Conservation (phyloP, 805 yeast species). For the Kodamaea fukazawae region DNA sequence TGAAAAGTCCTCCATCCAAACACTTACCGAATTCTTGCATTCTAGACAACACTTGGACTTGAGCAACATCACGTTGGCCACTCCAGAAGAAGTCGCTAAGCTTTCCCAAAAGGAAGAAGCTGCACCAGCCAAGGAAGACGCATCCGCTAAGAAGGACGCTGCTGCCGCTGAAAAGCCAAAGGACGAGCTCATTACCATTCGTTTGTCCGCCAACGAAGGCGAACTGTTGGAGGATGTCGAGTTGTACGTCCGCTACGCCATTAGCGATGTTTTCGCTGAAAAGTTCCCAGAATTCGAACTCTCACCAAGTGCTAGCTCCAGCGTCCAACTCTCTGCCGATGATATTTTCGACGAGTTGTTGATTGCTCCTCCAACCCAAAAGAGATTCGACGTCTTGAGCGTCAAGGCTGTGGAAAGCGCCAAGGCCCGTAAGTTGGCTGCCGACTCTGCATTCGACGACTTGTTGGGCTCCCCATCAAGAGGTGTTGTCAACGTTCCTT, state of each 20-base stretch:
- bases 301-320: constrained; percentile 27
- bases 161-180: constrained; percentile 14
- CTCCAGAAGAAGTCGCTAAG: constrained; percentile 22
- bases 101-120: constrained; percentile 11
- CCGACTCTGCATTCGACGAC: constrained; percentile 28
- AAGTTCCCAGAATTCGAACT: constrained; percentile 37
- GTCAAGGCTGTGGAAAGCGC: constrained; percentile 9
- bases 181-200: constrained; percentile 17
- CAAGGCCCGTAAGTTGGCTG: constrained; percentile 2
- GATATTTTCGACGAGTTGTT: constrained; percentile 41
- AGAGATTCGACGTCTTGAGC: constrained; percentile 34
- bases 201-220: constrained; percentile 10
- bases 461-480: constrained; percentile 30
- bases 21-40: constrained; percentile 55
- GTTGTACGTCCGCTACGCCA: constrained; percentile 15
- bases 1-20: constrained; percentile 49
- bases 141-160: constrained; percentile 6
- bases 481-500: background rate
- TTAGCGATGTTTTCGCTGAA: constrained; percentile 28
- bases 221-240: constrained; percentile 7
- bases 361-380: constrained; percentile 32
- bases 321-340: constrained; percentile 10
- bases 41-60: constrained; percentile 65
- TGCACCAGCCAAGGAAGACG: constrained; percentile 6
- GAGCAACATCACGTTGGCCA: constrained; percentile 56